Base-by-base conservation (phyloP, 1,139 yeast genomes). In the Nakaseomyces sp. region DNA sequence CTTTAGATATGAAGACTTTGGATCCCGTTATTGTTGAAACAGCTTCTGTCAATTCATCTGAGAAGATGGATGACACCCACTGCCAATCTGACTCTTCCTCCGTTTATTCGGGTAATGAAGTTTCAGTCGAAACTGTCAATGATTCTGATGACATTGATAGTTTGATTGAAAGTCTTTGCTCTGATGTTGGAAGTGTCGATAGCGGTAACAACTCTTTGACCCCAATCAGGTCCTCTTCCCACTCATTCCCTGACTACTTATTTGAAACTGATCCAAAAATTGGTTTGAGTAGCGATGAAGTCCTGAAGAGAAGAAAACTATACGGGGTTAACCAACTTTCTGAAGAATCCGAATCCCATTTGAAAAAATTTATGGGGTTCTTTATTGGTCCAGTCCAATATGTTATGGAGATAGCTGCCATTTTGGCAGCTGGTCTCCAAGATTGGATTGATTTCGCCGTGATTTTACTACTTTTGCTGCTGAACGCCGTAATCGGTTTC, bases 371-470 rank as follows among this genome's bases (percentile, higher is more conserved):
- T 22, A 88, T 66, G 65, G 83, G 63, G 84, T 88, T 86, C 76
- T 88, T 88, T 66, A 85, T 88, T 54, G 96, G 96, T 71, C 96
- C 96, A 54, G 87, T 88, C 68, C 96, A 88, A 74, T 88, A 88
- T 79, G 96, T 88, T 66, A 88, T 88, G 96, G 96, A 88, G 73
- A 87, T 94, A 66, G 96, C 96, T 64, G 96, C 96, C 59, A 77
- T 88, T 52, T 76, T 88, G 67, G 96, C 96, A 60, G 95, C 95
- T 55, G 96, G 96, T 81, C 77, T 88, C 63, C 89, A 85, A 72
- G 96, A 87, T 73, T 88, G 96, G 96, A 95, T 88, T 63, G 96
- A 87, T 77, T 87, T 87, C 73, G 96, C 96, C 79, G 24, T 22
- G 24, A 22, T 22, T 22, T 22, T 86, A 70, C 96, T 83, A 68